Percentiles rank a stretch among this genome's conserved stretches.
These are phyloP conservation scores for Diplosphaera chodatii DNA, from an alignment of 139 green algal genomes.

Conservation along the genomic window DNA sequence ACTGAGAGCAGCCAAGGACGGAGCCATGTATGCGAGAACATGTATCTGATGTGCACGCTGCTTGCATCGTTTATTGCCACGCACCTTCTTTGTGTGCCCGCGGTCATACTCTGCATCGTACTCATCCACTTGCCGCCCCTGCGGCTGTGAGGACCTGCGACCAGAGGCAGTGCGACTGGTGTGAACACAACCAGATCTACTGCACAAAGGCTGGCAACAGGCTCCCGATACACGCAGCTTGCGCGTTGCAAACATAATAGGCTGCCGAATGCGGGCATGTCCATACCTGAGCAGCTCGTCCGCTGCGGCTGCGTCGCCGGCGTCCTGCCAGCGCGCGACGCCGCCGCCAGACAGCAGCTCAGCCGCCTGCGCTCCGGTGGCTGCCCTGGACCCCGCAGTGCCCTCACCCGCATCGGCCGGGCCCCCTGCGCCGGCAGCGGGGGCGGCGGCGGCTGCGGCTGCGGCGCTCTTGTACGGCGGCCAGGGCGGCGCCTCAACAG, in stretches of 20 bases:
- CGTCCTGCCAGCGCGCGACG: not conserved
- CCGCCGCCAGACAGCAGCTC: not conserved
- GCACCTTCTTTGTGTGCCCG: slow-evolving; percentile 21
- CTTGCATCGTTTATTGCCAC: too few relatives aligned
- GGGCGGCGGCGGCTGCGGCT: not conserved
- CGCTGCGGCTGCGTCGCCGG: not conserved
- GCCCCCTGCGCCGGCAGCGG: not conserved
- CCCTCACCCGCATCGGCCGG: too few relatives aligned
- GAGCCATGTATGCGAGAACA: too few relatives aligned
- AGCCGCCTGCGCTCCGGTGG: not conserved
- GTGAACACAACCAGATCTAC: too few relatives aligned
- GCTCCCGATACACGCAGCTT: too few relatives aligned
- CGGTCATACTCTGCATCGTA: slow-evolving; percentile 37
- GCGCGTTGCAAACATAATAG: too few relatives aligned
- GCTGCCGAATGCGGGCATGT: not conserved
- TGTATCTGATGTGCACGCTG: too few relatives aligned
- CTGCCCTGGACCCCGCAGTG: too few relatives aligned
- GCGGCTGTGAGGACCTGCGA: not conserved
- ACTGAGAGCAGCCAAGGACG: too few relatives aligned
- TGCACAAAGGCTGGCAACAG: too few relatives aligned
- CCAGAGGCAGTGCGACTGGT: too few relatives aligned
- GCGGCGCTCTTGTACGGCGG: not conserved
- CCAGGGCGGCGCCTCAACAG: not conserved
- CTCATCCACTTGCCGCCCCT: slow-evolving; percentile 18
- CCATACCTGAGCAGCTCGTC: not conserved